phyloP scores from a whole-genome alignment of 202 grass and related monocot species.

The Hordeum pubiflorum region DNA sequence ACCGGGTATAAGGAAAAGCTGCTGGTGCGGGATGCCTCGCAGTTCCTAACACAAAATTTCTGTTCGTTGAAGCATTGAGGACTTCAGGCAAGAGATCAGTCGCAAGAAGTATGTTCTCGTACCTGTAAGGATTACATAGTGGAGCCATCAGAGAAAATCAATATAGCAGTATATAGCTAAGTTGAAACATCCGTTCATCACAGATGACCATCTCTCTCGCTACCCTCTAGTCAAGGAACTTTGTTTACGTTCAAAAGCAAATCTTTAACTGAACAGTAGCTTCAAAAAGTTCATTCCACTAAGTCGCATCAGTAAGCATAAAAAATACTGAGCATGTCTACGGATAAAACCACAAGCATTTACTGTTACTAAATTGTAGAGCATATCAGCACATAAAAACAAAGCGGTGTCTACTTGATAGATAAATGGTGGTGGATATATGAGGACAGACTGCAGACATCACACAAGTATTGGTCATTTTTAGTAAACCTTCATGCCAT shows the following conservation, averaged over 20 bases:
- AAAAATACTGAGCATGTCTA: background rate
- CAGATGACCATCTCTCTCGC: background rate
- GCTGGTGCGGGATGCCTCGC: conserved; percentile 48
- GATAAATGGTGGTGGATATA: background rate
- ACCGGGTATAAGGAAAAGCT: conserved; percentile 70
- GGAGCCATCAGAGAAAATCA: conserved; percentile 11
- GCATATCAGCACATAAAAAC: background rate
- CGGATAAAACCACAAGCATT: conserved; percentile 2
- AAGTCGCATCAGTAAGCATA: background rate
- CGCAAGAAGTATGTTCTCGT: conserved; percentile 78
- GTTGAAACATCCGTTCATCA: background rate
- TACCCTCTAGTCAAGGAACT: background rate
- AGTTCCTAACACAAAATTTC: conserved; percentile 46
- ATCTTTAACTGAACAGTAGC: background rate
- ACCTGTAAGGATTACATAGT: conserved; percentile 40
- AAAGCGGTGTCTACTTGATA: background rate
- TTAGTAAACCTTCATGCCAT: background rate
- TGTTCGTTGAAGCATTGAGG: conserved; percentile 58
- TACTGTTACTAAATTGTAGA: background rate
- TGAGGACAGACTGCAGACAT: background rate
- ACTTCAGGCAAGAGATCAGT: conserved; percentile 81
- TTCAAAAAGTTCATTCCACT: background rate
- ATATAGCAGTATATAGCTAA: conserved; percentile 4
- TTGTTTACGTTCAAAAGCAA: background rate
- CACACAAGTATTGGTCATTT: conserved; percentile 16